Conservation (phyloP, 23 red algal species). For the Gracilaria caudata region DNA sequence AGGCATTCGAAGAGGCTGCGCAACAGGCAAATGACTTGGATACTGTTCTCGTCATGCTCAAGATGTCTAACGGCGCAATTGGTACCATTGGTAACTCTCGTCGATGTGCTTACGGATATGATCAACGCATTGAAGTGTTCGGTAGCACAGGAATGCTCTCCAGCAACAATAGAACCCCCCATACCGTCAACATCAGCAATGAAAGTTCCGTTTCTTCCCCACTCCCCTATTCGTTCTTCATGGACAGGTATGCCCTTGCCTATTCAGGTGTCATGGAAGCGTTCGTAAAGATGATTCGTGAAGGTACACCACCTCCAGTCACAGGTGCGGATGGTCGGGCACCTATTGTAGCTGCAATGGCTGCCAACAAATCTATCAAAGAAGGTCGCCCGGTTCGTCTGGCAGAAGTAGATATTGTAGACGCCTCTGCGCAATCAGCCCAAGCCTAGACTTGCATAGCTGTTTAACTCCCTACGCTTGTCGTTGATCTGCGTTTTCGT, state of each 20-base stretch:
- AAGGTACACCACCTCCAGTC: slow-evolving; percentile 73
- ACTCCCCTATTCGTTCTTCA: slow-evolving; percentile 94
- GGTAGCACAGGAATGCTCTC: slow-evolving; percentile 87
- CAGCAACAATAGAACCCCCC: slow-evolving; percentile 85
- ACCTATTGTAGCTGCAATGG: slow-evolving; percentile 91
- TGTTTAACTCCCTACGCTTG: neutral
- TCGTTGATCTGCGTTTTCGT: slow-evolving; percentile 11
- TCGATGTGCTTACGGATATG: slow-evolving; percentile 89
- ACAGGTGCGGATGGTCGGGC: slow-evolving; percentile 88
- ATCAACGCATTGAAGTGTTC: slow-evolving; percentile 99
- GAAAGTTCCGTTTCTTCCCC: slow-evolving; percentile 56
- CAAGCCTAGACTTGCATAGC: slow-evolving; percentile 28
- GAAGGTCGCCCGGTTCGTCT: slow-evolving; percentile 89
- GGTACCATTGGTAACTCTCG: slow-evolving; percentile 93
- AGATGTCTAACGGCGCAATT: slow-evolving; percentile 94
- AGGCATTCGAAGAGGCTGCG: slow-evolving; percentile 83
- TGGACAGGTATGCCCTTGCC: slow-evolving; percentile 91
- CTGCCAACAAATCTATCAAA: slow-evolving; percentile 81
- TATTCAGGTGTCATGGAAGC: slow-evolving; percentile 89
- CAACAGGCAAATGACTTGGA: slow-evolving; percentile 83
- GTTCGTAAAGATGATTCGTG: slow-evolving; percentile 89
- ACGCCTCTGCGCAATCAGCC: slow-evolving; percentile 36
- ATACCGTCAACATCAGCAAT: slow-evolving; percentile 71
- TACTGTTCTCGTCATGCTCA: slow-evolving; percentile 82
- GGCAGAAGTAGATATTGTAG: slow-evolving; percentile 74